Evolutionary conservation across 495 filamentous ascomycete genomes (phyloP).

Genomic region (Penicillium ochrochloron): DNA sequence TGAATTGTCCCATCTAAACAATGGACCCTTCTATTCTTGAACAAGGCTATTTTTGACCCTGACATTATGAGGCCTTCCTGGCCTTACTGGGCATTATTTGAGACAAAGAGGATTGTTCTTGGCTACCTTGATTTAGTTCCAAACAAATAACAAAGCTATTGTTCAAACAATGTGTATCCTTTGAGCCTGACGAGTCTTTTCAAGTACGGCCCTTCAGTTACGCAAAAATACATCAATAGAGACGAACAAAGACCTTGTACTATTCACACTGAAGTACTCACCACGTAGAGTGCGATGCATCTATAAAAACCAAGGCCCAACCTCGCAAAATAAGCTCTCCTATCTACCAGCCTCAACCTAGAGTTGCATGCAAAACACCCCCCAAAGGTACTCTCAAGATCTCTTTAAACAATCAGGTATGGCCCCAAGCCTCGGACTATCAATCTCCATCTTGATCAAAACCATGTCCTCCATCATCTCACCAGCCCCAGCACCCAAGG

Average conservation of each 20-base stretch:
- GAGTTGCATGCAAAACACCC: not conserved
- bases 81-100: too few species aligned
- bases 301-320: not conserved
- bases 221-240: not conserved
- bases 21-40: not conserved
- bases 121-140: not conserved
- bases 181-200: not conserved
- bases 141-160: not conserved
- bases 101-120: not conserved
- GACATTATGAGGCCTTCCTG: not conserved
- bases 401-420: not conserved
- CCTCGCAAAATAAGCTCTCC: not conserved
- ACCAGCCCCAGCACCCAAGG: not conserved
- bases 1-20: not conserved
- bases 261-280: not conserved
- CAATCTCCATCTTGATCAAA: not conserved
- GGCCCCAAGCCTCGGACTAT: not conserved
- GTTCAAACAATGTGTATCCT: not conserved
- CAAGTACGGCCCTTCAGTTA: not conserved
- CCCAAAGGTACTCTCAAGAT: not conserved
- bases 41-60: not conserved
- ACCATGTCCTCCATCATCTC: not conserved
- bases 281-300: not conserved
- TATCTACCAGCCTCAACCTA: not conserved
- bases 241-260: not conserved